Evolutionary conservation across 371 early-diverging fungal genomes (phyloP), one percentile per base, ranked within the genome.

Genomic region (Rhizomucor pusillus): DNA sequence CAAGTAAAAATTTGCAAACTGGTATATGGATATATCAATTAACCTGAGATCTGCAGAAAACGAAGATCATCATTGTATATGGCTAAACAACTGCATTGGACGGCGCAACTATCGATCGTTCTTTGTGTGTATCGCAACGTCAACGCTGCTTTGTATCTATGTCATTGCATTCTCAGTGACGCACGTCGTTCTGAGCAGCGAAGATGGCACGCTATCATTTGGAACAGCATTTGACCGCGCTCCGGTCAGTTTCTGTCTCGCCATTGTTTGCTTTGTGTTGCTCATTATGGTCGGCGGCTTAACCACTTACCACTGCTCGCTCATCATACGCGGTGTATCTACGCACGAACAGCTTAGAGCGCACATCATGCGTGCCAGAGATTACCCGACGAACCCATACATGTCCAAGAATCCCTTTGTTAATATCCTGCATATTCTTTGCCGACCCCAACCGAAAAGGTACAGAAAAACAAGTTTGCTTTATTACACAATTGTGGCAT

Each of bases 11-110:
- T 6, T 35, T 22, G 14, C 2, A 11, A 12, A 10, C 51, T 20
- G n/a, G n/a, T n/a, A n/a, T n/a, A 29, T 5, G 29, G 7, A 29
- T 29, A 29, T 29, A 29, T 29, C n/a, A n/a, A 25, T 14, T 9
- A 14, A 33, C 23, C 13, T n/a, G 18, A 12, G 25, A 33, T 39
- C 24, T 36, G 36, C 54, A 83, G 90, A 88, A 63, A 77, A 81
- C 54, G 85, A 88, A 65, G 94, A 95, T 60, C 94, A 94, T 57
- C 95, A 97, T 66, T 97, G 98, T 64, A 87, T 93, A 20, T 97
- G 96, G 96, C 84, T 92, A 4, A 92, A 88, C 62, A 95, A 92
- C 70, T 96, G 97, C 65, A 80, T 97, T 43, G 98, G 98, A 0
- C 86, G 86, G 33, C 81, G 94, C 50, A 96, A 95, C 71, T 94